Conservation (phyloP, 2,329 filamentous ascomycete species). For the Fusarium drepaniforme region DNA sequence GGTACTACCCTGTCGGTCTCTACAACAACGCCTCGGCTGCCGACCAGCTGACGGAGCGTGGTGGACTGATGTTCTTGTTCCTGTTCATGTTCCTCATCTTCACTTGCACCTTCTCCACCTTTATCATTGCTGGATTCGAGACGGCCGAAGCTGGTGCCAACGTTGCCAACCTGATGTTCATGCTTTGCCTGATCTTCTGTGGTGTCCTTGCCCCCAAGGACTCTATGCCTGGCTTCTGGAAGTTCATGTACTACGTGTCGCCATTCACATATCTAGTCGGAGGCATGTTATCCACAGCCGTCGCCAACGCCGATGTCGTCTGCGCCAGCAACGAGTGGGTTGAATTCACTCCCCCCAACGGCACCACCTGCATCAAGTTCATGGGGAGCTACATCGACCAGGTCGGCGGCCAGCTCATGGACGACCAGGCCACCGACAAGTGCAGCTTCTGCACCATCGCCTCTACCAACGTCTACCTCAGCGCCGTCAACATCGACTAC, state of each 20-base stretch:
- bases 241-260: slow-evolving; percentile 73
- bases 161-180: slow-evolving; percentile 75
- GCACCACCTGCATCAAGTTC: slow-evolving; percentile 71
- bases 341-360: slow-evolving; percentile 69
- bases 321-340: slow-evolving; percentile 81
- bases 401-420: slow-evolving; percentile 66
- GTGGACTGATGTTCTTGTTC: slow-evolving; percentile 83
- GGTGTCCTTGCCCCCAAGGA: slow-evolving; percentile 52
- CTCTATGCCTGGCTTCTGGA: slow-evolving; percentile 66
- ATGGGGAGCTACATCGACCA: slow-evolving; percentile 61
- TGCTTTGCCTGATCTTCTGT: slow-evolving; percentile 63
- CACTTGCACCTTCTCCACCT: slow-evolving; percentile 83
- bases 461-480: slow-evolving; percentile 66
- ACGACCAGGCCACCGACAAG: slow-evolving; percentile 58
- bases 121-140: slow-evolving; percentile 78
- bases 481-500: slow-evolving; percentile 64
- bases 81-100: slow-evolving; percentile 82
- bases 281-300: slow-evolving; percentile 77
- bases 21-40: slow-evolving; percentile 75
- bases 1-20: slow-evolving; percentile 89
- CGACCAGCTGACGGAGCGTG: slow-evolving; percentile 74
- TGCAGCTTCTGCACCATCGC: slow-evolving; percentile 70
- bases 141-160: slow-evolving; percentile 75
- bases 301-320: slow-evolving; percentile 74
- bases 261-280: slow-evolving; percentile 87